Conservation (phyloP, 768 basidiomycete genomes). For the Psilocybe subaeruginosa region DNA sequence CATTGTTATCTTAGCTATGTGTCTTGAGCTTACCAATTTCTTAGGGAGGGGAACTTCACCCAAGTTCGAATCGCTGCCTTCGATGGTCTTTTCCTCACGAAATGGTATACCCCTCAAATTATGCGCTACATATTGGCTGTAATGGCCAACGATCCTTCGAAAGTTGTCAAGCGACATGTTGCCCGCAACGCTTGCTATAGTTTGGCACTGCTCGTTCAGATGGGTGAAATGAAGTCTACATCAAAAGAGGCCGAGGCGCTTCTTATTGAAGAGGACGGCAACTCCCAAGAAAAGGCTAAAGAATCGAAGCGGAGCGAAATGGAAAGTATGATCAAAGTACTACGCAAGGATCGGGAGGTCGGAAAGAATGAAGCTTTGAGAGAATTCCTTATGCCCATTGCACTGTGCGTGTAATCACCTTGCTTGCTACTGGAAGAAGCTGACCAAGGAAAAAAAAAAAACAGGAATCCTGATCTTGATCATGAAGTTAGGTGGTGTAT, state of each 20-base stretch:
- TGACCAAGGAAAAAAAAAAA: constrained; percentile 6
- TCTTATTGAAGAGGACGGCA: constrained; percentile 87
- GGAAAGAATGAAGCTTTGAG: constrained; percentile 79
- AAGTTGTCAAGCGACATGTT: constrained; percentile 82
- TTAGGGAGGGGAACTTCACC: constrained; percentile 91
- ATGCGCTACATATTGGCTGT: constrained; percentile 89
- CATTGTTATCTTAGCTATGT: not conserved
- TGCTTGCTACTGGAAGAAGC: constrained; percentile 14
- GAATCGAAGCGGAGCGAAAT: constrained; percentile 83
- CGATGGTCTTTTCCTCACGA: constrained; percentile 88
- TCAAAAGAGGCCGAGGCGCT: constrained; percentile 76
- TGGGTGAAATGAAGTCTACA: constrained; percentile 87
- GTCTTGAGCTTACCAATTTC: constrained; percentile 12
- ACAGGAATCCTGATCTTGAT: constrained; percentile 77
- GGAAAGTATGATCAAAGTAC: constrained; percentile 82
- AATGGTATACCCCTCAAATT: constrained; percentile 84
- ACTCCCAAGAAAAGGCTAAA: constrained; percentile 66
- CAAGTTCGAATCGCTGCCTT: constrained; percentile 93
- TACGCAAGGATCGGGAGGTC: constrained; percentile 87
- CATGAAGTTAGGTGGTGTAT: constrained; percentile 91
- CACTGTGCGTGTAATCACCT: constrained; percentile 54
- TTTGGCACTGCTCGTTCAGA: constrained; percentile 79
- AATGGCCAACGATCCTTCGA: constrained; percentile 84
- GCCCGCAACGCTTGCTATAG: constrained; percentile 86
- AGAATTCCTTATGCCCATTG: constrained; percentile 80